A percentile compares a stretch with the other conserved stretches of the same genome.
Conservation (phyloP, 2,329 filamentous ascomycete genomes). For the Kalmusia sp. region DNA sequence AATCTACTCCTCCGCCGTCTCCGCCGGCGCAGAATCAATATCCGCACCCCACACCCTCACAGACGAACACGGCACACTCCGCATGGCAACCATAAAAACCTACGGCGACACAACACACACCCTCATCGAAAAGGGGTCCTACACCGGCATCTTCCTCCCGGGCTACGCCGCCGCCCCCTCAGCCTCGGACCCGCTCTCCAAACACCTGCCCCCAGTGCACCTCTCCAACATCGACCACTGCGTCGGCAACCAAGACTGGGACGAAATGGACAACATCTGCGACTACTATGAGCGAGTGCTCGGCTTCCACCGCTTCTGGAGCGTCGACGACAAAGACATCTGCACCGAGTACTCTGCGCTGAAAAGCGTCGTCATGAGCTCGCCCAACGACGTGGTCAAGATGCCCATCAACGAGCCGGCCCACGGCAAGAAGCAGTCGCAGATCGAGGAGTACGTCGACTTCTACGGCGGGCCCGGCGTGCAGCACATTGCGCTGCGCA, state of each 20-base stretch:
- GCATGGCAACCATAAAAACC: constrained; percentile 81
- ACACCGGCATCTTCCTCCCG: constrained; percentile 81
- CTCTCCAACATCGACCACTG: constrained; percentile 90
- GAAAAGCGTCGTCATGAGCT: constrained; percentile 89
- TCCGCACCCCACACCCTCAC: constrained; percentile 60
- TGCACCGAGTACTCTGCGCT: constrained; percentile 91
- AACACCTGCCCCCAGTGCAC: constrained; percentile 67
- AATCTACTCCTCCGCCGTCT: constrained; percentile 77
- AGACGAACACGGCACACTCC: constrained; percentile 72
- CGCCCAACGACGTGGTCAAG: constrained; percentile 84
- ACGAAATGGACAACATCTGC: constrained; percentile 76
- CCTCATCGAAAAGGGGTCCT: constrained; percentile 75
- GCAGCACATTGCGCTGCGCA: constrained; percentile 91
- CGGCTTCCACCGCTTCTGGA: constrained; percentile 97
- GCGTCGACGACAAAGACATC: constrained; percentile 91
- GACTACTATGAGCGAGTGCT: constrained; percentile 85
- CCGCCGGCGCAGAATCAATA: constrained; percentile 68
- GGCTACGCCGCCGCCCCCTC: constrained; percentile 67
- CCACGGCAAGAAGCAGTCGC: constrained; percentile 84
- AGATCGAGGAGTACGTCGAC: constrained; percentile 87
- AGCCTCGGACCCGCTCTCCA: constrained; percentile 53
- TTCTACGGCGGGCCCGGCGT: constrained; percentile 91
- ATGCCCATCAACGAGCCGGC: constrained; percentile 99
- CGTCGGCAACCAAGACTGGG: constrained; percentile 96
- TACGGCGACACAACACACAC: constrained; percentile 97